A percentile compares a stretch with the other conserved stretches of the same genome.
Conservation (phyloP, 768 basidiomycete species). For the Mycena olivaceomarginata region DNA sequence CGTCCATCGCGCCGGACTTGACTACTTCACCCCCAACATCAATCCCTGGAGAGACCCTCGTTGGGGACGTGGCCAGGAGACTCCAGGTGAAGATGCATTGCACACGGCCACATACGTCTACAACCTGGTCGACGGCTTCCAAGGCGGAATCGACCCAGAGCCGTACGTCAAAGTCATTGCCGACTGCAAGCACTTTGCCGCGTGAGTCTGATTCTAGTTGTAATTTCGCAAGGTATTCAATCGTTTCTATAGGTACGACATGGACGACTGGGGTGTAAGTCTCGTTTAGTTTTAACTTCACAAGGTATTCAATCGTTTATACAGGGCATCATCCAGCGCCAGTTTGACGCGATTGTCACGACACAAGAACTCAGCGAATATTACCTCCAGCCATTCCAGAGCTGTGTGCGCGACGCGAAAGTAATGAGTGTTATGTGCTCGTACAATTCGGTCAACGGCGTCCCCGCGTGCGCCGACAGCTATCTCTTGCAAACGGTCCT, state of each 20-base stretch:
- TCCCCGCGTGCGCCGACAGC: slow-evolving; percentile 73
- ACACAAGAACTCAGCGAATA: slow-evolving; percentile 75
- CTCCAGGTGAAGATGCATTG: slow-evolving; percentile 76
- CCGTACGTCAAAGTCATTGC: slow-evolving; percentile 72
- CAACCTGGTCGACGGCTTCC: slow-evolving; percentile 71
- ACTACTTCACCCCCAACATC: slow-evolving; percentile 76
- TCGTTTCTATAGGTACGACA: slow-evolving; percentile 61
- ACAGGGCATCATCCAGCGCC: slow-evolving; percentile 64
- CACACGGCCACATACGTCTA: slow-evolving; percentile 72
- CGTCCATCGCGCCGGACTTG: slow-evolving; percentile 69
- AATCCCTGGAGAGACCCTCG: slow-evolving; percentile 73
- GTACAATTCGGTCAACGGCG: slow-evolving; percentile 78
- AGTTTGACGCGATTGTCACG: slow-evolving; percentile 72
- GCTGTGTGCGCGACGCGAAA: slow-evolving; percentile 76
- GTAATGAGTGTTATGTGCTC: slow-evolving; percentile 40
- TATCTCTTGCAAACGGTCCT: slow-evolving; percentile 72
- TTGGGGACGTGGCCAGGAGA: slow-evolving; percentile 76
- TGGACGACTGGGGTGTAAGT: slow-evolving; percentile 68
- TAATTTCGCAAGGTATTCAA: too few relatives aligned
- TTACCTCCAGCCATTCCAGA: slow-evolving; percentile 72
- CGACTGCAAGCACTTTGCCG: slow-evolving; percentile 78
- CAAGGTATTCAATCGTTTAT: too few relatives aligned
- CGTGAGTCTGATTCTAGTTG: neutral
- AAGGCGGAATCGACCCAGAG: slow-evolving; percentile 73
- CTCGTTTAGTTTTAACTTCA: too few relatives aligned